Conservation (phyloP, 257 asterid species). For the Dorcoceras hygrometricum region DNA sequence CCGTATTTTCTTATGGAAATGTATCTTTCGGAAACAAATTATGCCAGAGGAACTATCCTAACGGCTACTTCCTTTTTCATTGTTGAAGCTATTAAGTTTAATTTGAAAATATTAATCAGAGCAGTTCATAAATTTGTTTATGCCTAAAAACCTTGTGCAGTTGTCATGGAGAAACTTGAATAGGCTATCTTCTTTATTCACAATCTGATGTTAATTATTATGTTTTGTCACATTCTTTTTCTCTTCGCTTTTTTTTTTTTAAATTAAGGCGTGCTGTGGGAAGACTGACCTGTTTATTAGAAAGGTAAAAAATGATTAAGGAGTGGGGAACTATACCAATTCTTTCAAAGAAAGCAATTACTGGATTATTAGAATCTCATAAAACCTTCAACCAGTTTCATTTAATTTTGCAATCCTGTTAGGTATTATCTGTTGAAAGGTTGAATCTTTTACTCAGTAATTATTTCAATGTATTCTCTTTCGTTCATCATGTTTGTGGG, state of each 20-base stretch:
- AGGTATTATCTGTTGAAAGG: not conserved
- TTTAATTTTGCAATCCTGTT: not conserved
- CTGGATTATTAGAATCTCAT: not conserved
- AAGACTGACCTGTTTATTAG: not conserved
- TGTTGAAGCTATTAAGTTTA: not conserved
- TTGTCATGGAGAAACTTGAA: not conserved
- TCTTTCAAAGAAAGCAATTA: not conserved
- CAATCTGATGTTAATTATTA: too few species aligned
- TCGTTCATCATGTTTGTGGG: not conserved
- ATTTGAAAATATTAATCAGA: not conserved
- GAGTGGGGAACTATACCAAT: not conserved
- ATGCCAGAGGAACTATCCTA: not conserved
- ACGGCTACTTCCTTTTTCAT: not conserved
- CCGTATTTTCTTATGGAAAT: not conserved
- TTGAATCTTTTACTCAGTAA: not conserved
- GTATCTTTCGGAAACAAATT: not conserved
- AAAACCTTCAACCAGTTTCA: too few species aligned
- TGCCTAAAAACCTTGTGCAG: not conserved
- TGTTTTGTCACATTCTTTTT: not conserved
- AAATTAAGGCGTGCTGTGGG: not conserved
- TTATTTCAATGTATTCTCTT: not conserved
- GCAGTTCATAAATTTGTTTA: too few species aligned
- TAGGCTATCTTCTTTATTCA: not conserved
- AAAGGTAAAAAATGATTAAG: not conserved
- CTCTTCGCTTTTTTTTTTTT: not conserved